phyloP scores from a whole-genome alignment of 1,139 yeast species.

The Sugiyamaella xylanicola region DNA sequence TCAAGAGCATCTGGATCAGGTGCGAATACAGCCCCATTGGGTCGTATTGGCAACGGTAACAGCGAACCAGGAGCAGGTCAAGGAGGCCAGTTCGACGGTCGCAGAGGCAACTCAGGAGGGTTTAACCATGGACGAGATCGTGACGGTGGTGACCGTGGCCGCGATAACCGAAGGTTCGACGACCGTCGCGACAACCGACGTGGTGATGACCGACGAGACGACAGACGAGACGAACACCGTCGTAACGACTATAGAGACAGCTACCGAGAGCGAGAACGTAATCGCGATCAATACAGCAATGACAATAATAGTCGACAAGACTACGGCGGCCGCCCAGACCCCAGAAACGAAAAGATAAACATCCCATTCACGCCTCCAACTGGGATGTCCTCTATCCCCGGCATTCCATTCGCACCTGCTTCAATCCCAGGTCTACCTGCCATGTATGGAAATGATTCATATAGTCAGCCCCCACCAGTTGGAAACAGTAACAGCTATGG shows the following conservation, averaged over 20 bases:
- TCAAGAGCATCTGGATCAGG: conserved; percentile 4
- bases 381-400: conserved; percentile 24
- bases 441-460: neutral
- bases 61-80: conserved; percentile 1
- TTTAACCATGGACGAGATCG: conserved; percentile 9
- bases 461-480: neutral
- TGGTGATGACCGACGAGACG: conserved; percentile 16
- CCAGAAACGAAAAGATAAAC: conserved; percentile 7
- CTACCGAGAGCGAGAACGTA: neutral
- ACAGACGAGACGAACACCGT: conserved; percentile 21
- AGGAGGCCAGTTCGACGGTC: conserved; percentile 8
- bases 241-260: neutral
- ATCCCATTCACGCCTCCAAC: conserved; percentile 16
- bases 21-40: neutral
- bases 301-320: neutral
- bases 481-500: conserved; percentile 12
- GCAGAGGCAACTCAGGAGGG: conserved; percentile 7
- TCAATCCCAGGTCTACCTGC: conserved; percentile 20
- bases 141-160: conserved; percentile 1
- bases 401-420: conserved; percentile 16
- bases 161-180: conserved; percentile 25
- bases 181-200: conserved; percentile 18
- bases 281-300: neutral
- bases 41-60: too few relatives aligned
- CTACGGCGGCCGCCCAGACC: neutral